Conservation (phyloP, 208 protist genomes). For the Crithidia brevicula region DNA sequence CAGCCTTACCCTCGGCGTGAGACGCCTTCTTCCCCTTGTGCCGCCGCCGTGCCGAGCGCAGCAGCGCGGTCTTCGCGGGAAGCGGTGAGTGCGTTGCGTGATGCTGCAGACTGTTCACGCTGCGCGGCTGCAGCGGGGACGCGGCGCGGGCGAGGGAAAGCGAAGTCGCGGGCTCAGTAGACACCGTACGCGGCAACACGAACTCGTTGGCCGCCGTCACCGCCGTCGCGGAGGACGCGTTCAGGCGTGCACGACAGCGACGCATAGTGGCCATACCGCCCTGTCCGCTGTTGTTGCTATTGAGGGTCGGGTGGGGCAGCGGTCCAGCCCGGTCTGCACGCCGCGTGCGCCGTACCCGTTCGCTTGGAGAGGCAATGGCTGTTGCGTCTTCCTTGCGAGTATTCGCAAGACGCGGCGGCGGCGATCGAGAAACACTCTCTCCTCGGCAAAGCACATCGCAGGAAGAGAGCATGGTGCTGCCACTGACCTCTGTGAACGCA, state of each 20-base stretch:
- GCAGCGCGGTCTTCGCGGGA: constrained; percentile 1
- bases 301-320: background rate
- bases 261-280: background rate
- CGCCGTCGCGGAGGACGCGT: background rate
- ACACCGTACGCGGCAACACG: constrained; percentile 9
- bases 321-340: background rate
- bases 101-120: background rate
- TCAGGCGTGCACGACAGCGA: background rate
- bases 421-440: no score
- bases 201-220: constrained; percentile 10
- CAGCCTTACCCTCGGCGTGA: background rate
- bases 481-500: no score
- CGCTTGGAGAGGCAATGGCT: no score
- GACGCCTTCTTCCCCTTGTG: background rate
- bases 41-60: background rate
- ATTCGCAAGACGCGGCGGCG: no score
- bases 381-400: no score
- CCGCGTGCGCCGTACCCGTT: no score
- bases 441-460: no score
- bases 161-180: background rate
- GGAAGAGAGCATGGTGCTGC: no score
- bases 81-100: background rate
- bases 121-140: constrained; percentile 9
- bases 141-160: background rate
- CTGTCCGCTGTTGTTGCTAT: background rate